Base-by-base conservation (phyloP, 305 asterid species). In the Petunia hybrid region DNA sequence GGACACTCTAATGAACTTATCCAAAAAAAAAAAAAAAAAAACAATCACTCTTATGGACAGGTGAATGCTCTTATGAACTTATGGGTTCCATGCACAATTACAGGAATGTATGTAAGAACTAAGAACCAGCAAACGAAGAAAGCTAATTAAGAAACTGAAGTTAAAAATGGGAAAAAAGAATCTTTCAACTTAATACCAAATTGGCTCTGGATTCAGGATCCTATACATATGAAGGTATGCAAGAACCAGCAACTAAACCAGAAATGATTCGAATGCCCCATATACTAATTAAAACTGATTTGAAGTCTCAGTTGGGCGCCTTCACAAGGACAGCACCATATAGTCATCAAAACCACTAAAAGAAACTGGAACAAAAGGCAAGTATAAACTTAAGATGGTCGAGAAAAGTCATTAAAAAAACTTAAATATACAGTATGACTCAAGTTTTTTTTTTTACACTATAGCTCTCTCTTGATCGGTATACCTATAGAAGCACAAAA, bases 341-440 rank as follows among this genome's bases (percentile, higher is more conserved):
- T 31, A 71, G 43, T 42, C 77, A 71, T 71, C 13, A 71, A 71
- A 46, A 22, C 39, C 9, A 22, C 65, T 22, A 60, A 60, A 31
- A 60, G 5, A 60, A 22, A 6, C 5, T 16, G 39, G 22, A 60
- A 60, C 2, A 5, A 12, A 22, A 7, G 22, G 5, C 40, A 60
- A 8, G 6, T 60, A 22, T 60, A 22, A 60, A 59, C 12, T 16
- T 59, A 16, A 69, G 40, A 43, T 69, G 41, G 76, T 45, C 6
- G 10, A 71, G 13, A 48, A 73, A 71, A 48, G 31, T 71, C 36
- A 35, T 48, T 48, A 51, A 70, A 70, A 70, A 35, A 46, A 70
- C 77, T 45, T 73, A 73, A 73, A 48, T 73, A 73, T 73, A 73
- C 62, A 73, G 62, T 73, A 73, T 51, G 57, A 51, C 22, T 70